phyloP scores from a whole-genome alignment of 768 basidiomycete genomes.

The Trametes villosa region DNA sequence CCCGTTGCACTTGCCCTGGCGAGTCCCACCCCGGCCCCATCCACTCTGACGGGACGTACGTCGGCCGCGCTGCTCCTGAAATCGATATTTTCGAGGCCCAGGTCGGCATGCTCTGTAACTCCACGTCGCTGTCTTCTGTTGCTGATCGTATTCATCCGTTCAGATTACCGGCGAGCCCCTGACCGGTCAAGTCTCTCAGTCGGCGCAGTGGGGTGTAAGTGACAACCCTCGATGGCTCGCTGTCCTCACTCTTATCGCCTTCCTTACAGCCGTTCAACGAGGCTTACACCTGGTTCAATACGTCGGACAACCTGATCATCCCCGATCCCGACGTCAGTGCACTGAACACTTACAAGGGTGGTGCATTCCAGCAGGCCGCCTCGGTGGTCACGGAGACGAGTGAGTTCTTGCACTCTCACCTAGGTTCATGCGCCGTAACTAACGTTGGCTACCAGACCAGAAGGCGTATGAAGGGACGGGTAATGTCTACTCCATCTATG shows the following conservation, averaged over 20 bases:
- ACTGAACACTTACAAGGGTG: slow-evolving; percentile 74
- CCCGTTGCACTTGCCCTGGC: slow-evolving; percentile 82
- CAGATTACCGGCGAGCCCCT: slow-evolving; percentile 44
- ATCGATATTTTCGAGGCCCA: slow-evolving; percentile 91
- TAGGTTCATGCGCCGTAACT: neutral
- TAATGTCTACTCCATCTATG: slow-evolving; percentile 70
- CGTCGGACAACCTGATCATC: slow-evolving; percentile 60
- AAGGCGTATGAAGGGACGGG: slow-evolving; percentile 64
- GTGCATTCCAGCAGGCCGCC: slow-evolving; percentile 82
- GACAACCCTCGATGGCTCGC: neutral
- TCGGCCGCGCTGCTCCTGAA: slow-evolving; percentile 85
- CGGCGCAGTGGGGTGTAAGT: slow-evolving; percentile 80
- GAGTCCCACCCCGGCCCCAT: slow-evolving; percentile 86
- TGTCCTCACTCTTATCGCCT: neutral
- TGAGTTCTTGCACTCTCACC: too few species aligned
- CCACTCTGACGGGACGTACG: slow-evolving; percentile 72
- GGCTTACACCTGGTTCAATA: slow-evolving; percentile 72
- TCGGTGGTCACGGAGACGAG: slow-evolving; percentile 43
- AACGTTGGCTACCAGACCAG: slow-evolving; percentile 52
- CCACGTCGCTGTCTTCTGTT: neutral
- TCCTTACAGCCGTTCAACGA: slow-evolving; percentile 75
- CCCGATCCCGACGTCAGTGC: slow-evolving; percentile 51
- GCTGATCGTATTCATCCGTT: neutral
- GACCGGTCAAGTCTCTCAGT: slow-evolving; percentile 80
- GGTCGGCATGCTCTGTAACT: slow-evolving; percentile 49